Base-by-base conservation (phyloP, 2,329 filamentous ascomycete species). In the Venturia effusa region DNA sequence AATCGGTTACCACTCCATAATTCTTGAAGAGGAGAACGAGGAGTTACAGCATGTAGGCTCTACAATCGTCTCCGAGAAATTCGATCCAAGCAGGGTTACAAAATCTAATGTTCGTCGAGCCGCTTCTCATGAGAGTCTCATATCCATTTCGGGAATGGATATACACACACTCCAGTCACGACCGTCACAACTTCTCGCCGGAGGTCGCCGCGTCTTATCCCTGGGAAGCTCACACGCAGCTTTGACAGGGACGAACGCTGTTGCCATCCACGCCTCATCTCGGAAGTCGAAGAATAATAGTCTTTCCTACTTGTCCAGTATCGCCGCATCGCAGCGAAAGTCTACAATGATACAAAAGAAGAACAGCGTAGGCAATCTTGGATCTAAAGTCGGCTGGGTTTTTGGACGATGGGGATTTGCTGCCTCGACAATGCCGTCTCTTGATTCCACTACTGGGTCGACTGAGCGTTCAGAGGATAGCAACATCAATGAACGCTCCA, bases 121-220 rank as follows among this genome's bases (percentile, higher is more conserved):
- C 2, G 72, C 85, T 1, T 96, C 92, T 1, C 91, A 96, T 69
- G 92, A 97, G 72, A 96, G 90, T 22, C 87, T 97, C 66, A 83
- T 97, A 68, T 97, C 92, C 0, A 83, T 96, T 1, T 85, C 87
- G 0, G 92, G 91, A 1, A 87, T 96, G 73, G 93, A 97, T 71
- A 95, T 96, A 61, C 92, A 96, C 73, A 92, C 89, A 0, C 80
- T 95, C 4, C 87, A 88, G 69, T 81, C 83, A 1, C 84, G 89
- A 4, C 90, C 90, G 0, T 90, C 88, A 40, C 90, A 95, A 70
- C 82, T 94, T 65, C 84, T 87, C 22, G 78, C 78, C 66, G 70
- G 76, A 79, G 64, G 78, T 79, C 39, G 79, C 80, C 64, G 77
- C 76, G 19, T 78, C 79, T 2, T 62, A 76, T 81, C 67, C 73